phyloP scores from a whole-genome alignment of 176 grass and related monocot genomes.

The Musa itinerans region DNA sequence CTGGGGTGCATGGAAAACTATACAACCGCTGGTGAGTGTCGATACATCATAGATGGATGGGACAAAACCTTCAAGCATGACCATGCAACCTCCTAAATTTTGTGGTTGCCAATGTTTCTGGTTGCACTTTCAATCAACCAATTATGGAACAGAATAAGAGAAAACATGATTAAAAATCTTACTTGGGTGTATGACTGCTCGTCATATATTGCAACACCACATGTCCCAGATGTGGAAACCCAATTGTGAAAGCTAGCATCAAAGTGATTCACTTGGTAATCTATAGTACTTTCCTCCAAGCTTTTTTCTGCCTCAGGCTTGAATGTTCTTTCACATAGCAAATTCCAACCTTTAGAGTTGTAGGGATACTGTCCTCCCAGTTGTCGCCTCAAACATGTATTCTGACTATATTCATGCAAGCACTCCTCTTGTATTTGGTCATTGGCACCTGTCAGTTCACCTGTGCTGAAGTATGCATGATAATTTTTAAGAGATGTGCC shows the following conservation, averaged over 20 bases:
- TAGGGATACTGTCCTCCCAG: slow-evolving; percentile 40
- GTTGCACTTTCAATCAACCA: neutral
- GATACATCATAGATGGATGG: no score
- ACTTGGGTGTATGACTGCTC: slow-evolving; percentile 39
- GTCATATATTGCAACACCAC: slow-evolving; percentile 36
- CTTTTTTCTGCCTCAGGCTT: slow-evolving; percentile 33
- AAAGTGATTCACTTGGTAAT: slow-evolving; percentile 28
- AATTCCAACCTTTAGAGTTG: slow-evolving; percentile 26
- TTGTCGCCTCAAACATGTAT: slow-evolving; percentile 35
- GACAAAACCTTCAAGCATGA: no score
- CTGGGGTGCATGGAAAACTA: no score
- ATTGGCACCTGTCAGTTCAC: slow-evolving; percentile 24
- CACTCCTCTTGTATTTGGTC: slow-evolving; percentile 22
- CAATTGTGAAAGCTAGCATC: slow-evolving; percentile 66
- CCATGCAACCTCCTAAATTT: no score
- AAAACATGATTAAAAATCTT: slow-evolving; percentile 17
- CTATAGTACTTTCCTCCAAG: slow-evolving; percentile 7
- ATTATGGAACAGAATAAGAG: neutral
- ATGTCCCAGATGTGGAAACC: slow-evolving; percentile 34
- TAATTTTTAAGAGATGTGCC: slow-evolving; percentile 45
- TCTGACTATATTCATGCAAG: slow-evolving; percentile 28
- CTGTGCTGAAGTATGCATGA: slow-evolving; percentile 38
- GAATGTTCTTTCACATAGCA: slow-evolving; percentile 35
- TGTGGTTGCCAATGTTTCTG: no score
- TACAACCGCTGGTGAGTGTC: no score